phyloP scores from a whole-genome alignment of 495 filamentous ascomycete genomes.

The Endocarpon pusillum region DNA sequence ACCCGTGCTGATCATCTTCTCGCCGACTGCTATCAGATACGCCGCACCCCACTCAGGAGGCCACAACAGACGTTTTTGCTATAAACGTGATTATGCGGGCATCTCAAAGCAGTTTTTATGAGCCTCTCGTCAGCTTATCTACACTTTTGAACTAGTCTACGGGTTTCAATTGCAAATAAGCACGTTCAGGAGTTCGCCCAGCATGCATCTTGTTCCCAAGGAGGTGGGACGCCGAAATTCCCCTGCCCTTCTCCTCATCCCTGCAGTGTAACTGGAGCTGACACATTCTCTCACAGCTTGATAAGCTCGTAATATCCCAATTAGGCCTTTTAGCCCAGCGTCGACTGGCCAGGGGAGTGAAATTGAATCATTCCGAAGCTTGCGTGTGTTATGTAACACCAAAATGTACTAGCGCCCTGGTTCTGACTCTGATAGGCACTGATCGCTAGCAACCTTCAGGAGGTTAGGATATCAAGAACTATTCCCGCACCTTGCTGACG shows the following conservation, averaged over 20 bases:
- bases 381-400: conserved; percentile 28
- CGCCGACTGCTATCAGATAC: no score
- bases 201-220: conserved; percentile 77
- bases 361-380: conserved; percentile 83
- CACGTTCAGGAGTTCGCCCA: no score
- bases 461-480: conserved; percentile 30
- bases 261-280: no score
- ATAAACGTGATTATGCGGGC: no score
- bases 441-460: conserved; percentile 80
- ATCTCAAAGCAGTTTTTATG: no score
- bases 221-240: conserved; percentile 68
- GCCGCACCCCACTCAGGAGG: no score
- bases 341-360: conserved; percentile 74
- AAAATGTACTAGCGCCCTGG: conserved; percentile 4
- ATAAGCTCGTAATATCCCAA: conserved; percentile 91
- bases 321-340: conserved; percentile 76
- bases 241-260: no score
- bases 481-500: background rate
- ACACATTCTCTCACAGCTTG: conserved; percentile 44
- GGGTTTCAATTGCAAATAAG: no score
- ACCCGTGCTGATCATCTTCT: no score
- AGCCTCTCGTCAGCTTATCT: no score
- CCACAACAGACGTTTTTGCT: no score
- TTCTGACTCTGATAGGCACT: conserved; percentile 42
- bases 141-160: no score